Conservation (phyloP, 2,329 filamentous ascomycete species). For the Hymenotorrendiella dingleyae region DNA sequence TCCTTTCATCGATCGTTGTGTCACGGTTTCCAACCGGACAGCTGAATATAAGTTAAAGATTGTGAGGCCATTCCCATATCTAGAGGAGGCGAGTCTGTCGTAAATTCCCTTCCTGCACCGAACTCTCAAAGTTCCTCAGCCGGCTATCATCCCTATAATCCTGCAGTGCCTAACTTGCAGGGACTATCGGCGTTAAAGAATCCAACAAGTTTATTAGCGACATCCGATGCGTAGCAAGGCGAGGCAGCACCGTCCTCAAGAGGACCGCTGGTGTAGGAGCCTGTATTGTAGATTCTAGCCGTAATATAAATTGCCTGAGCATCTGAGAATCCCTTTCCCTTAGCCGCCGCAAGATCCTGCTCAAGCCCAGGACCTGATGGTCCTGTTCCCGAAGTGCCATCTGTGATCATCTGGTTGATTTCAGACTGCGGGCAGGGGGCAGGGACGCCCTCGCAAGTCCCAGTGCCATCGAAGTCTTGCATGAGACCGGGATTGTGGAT, state of each 20-base stretch:
- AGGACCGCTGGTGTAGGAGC: constrained; percentile 26
- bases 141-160: too few species aligned
- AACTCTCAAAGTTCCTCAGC: too few species aligned
- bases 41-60: too few species aligned
- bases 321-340: constrained; percentile 12
- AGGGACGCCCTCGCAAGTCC: constrained; percentile 1
- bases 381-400: constrained; percentile 32
- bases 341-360: constrained; percentile 26
- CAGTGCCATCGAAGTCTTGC: constrained; percentile 15
- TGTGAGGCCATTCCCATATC: too few species aligned
- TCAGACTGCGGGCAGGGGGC: constrained; percentile 6
- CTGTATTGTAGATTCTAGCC: constrained; percentile 37
- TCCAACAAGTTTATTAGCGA: constrained; percentile 6
- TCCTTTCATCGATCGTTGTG: too few species aligned
- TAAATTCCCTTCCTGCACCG: too few species aligned
- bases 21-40: too few species aligned
- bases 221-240: constrained; percentile 16
- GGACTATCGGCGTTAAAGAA: background rate
- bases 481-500: constrained; percentile 19
- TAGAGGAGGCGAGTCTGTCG: too few species aligned
- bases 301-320: constrained; percentile 29
- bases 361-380: constrained; percentile 32
- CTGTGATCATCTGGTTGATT: constrained; percentile 31
- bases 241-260: constrained; percentile 21
- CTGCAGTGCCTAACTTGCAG: background rate